Base-by-base conservation (phyloP, 2,329 filamentous ascomycete genomes). In the Penicillium crustosum region DNA sequence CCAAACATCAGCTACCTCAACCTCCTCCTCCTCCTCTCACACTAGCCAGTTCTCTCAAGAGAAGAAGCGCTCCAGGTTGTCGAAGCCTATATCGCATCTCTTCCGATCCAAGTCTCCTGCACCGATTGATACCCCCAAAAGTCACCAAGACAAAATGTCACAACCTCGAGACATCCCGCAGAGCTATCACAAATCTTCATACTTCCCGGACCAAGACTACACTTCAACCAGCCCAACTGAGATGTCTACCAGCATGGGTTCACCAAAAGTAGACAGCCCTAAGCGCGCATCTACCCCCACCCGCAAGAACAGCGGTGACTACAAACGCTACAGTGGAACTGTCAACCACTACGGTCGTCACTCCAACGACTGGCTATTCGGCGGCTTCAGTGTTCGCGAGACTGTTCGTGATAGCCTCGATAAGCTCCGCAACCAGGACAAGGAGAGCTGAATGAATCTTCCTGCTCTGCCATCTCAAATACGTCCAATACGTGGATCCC, bases 351-450 rank as follows among this genome's bases (percentile, higher is more conserved):
- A 72, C 53, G 80, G 80, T 15, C 75, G 80, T 9, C 80, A 82
- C 66, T 76, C 75, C 19, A 81, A 82, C 54, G 77, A 81, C 53
- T 82, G 80, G 80, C 70, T 82, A 6, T 82, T 82, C 57, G 75
- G 75, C 21, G 77, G 78, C 1, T 78, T 81, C 64, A 80, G 77
- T 62, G 67, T 82, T 4, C 73, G 74, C 5, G 77, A 79, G 35
- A 77, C 78, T 7, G 75, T 79, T 25, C 74, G 73, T 4, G 77
- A 77, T 39, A 73, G 74, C 39, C 68, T 77, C 21, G 72, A 74
- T 35, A 73, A 70, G 58, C 41, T 77, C n/a, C 67, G 66, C 48
- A 59, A 63, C 45, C 49, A 56, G 45, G 69, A 68, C 5, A 68
- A 68, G 55, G 68, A 70, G 49, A 58, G 61, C 58, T 72, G 67